Evolutionary conservation across 1,284 basidiomycete species (phyloP).

Genomic region (Schizophyllum commune): DNA sequence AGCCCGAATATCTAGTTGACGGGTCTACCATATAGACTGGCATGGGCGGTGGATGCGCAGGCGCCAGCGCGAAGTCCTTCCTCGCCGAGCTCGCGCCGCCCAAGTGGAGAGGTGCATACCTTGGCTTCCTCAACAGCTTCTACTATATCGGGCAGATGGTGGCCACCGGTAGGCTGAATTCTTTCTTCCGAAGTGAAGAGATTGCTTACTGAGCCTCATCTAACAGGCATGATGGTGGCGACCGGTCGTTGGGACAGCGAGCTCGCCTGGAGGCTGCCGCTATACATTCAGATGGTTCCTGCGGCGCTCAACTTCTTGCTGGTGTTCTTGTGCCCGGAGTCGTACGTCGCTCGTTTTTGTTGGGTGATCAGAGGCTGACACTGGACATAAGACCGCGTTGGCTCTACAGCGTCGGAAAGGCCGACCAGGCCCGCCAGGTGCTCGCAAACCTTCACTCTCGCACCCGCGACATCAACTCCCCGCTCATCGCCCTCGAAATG

Average conservation of each 20-base stretch:
- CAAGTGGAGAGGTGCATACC: slow-evolving; percentile 40
- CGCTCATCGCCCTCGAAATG: slow-evolving; percentile 43
- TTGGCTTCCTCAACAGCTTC: slow-evolving; percentile 44
- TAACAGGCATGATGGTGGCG: slow-evolving; percentile 42
- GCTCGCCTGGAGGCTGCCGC: slow-evolving; percentile 42
- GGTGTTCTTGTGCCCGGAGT: slow-evolving; percentile 40
- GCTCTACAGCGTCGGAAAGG: slow-evolving; percentile 37
- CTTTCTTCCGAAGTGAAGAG: no score
- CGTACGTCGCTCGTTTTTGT: slow-evolving; percentile 22
- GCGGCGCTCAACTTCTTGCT: slow-evolving; percentile 31
- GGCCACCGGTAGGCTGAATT: slow-evolving; percentile 40
- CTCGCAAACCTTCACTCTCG: slow-evolving; percentile 41
- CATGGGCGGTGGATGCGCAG: slow-evolving; percentile 33
- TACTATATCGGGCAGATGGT: slow-evolving; percentile 49
- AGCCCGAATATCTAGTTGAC: background rate
- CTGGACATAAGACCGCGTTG: slow-evolving; percentile 52
- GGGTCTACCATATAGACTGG: slow-evolving; percentile 10
- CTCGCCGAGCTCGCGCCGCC: slow-evolving; percentile 45
- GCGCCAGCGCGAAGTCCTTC: slow-evolving; percentile 41
- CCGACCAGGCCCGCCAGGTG: slow-evolving; percentile 31
- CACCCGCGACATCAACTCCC: slow-evolving; percentile 37
- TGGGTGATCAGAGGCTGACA: slow-evolving; percentile 4
- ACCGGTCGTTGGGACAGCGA: slow-evolving; percentile 35
- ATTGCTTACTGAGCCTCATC: slow-evolving; percentile 33
- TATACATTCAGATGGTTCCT: slow-evolving; percentile 36